Base-by-base conservation (phyloP, 1,139 yeast species). In the Arxiozyma bovina region DNA sequence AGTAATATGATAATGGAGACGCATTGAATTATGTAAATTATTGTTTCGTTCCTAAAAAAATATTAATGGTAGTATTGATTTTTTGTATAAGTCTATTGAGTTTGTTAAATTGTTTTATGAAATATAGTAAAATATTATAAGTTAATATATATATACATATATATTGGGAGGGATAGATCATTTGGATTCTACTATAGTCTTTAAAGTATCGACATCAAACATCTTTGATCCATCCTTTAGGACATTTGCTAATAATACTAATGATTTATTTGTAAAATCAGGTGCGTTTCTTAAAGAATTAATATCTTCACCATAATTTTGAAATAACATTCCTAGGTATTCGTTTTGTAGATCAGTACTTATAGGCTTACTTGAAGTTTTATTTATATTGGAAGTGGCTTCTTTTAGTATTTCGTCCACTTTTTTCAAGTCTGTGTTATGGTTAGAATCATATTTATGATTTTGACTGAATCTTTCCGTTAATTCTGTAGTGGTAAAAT, bases 161-260 rank as follows among this genome's bases (percentile, higher is more conserved):
- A 12, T 23, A 42, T 42, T 22, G 20, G 27, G 40, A n/a, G 20
- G n/a, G 22, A 25, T 18, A 21, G 42, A 25, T 49, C 53, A 58
- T 51, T 56, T 55, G 20, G 57, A 54, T 48, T 57, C 62, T 42
- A 59, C 56, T 50, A 62, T 58, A 38, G 70, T 60, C 56, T 72
- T 75, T 60, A 83, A 70, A 17, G 83, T 77, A 43, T 82, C 86
- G 48, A 77, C 77, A 65, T 83, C 88, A 69, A 84, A 85, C 73
- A 85, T 77, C 60, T 82, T 80, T 8, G 80, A 75, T 17, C 88
- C 87, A 52, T 82, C 81, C 64, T 83, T 86, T 57, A 85, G 74
- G 3, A 84, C 76, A 62, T 80, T 81, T 3, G 89, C 90, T 61
- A 85, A 71, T 51, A 82, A 67, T 22, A 80, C 79, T 58, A 85